Conservation (phyloP, 1,139 yeast genomes). For the Scheffersomyces insectosa region DNA sequence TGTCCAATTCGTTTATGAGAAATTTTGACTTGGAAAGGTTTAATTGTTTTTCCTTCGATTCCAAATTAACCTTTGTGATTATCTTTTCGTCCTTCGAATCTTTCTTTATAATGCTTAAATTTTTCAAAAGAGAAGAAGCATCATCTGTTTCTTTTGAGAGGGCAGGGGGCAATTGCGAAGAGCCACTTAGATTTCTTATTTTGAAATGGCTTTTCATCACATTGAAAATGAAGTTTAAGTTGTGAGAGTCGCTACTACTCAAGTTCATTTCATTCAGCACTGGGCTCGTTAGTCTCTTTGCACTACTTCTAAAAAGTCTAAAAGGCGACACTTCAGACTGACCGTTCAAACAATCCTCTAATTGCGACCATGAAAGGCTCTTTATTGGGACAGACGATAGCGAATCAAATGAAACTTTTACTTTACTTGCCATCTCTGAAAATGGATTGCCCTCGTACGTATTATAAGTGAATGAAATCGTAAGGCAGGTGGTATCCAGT, state of each 20-base stretch:
- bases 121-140: conserved; percentile 2
- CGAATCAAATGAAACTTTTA: conserved; percentile 31
- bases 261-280: conserved; percentile 7
- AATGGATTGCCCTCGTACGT: conserved; percentile 39
- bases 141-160: conserved; percentile 4
- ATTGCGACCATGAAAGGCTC: conserved; percentile 15
- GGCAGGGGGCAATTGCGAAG: conserved; percentile 14
- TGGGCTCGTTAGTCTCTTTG: conserved; percentile 4
- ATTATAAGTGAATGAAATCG: conserved; percentile 35
- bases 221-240: conserved; percentile 33
- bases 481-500: conserved; percentile 29
- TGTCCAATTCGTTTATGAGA: conserved; percentile 28
- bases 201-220: conserved; percentile 34
- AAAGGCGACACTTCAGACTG: conserved; percentile 30
- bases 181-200: conserved; percentile 34
- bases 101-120: conserved; percentile 6
- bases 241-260: conserved; percentile 30
- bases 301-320: conserved; percentile 23
- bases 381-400: conserved; percentile 25
- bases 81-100: conserved; percentile 7
- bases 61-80: conserved; percentile 8
- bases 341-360: conserved; percentile 33
- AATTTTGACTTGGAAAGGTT: conserved; percentile 16
- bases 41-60: conserved; percentile 1
- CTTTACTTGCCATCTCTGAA: conserved; percentile 21